phyloP scores from a whole-genome alignment of 2,329 filamentous ascomycete genomes.

The Fusarium pilosicola region DNA sequence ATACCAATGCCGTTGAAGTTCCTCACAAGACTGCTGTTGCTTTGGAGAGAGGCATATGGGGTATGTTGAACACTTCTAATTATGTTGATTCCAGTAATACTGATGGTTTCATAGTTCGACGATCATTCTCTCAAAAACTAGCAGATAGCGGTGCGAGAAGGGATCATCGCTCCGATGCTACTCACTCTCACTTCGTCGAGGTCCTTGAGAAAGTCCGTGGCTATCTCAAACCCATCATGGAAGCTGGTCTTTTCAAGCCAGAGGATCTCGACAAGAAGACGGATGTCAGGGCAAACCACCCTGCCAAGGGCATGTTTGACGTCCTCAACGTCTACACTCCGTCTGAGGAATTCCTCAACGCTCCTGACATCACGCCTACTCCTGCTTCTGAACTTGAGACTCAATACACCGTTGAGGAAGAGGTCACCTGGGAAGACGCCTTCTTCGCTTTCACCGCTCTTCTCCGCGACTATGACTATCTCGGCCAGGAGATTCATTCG shows the following conservation, averaged over 20 bases:
- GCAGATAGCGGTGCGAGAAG: background rate
- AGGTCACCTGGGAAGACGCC: conserved; percentile 5
- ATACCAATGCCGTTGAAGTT: conserved; percentile 10
- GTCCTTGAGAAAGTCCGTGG: conserved; percentile 35
- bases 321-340: conserved; percentile 26
- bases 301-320: conserved; percentile 19
- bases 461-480: conserved; percentile 4
- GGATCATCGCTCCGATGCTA: background rate
- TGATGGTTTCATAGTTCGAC: conserved; percentile 6
- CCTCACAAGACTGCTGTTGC: conserved; percentile 16
- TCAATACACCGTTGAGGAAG: conserved; percentile 23
- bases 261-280: background rate
- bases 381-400: background rate
- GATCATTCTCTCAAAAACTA: conserved; percentile 20
- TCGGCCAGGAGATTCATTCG: conserved; percentile 6
- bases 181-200: conserved; percentile 30
- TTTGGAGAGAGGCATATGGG: conserved; percentile 31
- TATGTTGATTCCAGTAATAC: background rate
- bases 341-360: conserved; percentile 31
- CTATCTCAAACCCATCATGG: conserved; percentile 27
- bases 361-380: background rate
- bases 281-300: background rate
- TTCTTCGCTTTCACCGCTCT: conserved; percentile 24
- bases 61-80: background rate
- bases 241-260: background rate